Evolutionary conservation across 208 protist species (phyloP).

Genomic region (Blechomonas ayalai): DNA sequence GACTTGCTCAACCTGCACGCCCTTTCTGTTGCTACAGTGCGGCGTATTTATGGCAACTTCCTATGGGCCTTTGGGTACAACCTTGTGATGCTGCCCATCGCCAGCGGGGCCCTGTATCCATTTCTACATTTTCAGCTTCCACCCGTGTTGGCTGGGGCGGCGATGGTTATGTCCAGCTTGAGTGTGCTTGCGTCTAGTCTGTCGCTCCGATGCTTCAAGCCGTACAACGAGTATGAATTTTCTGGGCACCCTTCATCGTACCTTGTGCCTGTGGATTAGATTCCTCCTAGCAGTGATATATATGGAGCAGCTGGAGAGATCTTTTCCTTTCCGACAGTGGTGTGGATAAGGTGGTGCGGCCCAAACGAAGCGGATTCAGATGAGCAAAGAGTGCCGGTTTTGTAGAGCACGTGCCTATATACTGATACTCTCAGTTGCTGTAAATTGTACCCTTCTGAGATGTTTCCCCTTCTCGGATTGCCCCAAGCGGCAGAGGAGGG

Average conservation of each 20-base stretch:
- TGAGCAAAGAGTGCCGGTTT: no score
- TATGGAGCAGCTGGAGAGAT: not conserved
- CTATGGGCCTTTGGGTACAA: constrained; percentile 88
- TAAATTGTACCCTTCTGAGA: no score
- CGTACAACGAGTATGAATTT: constrained; percentile 26
- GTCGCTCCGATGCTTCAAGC: constrained; percentile 58
- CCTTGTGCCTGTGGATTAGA: no score
- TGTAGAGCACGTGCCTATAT: no score
- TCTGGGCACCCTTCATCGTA: no score
- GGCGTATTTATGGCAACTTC: constrained; percentile 84
- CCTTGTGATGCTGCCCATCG: constrained; percentile 75
- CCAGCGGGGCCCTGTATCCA: constrained; percentile 70
- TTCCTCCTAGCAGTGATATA: no score
- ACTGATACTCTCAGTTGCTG: no score
- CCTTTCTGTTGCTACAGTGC: constrained; percentile 61
- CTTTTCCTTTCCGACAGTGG: not conserved
- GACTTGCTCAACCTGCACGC: constrained; percentile 58
- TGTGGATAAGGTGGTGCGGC: not conserved
- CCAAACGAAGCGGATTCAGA: not conserved
- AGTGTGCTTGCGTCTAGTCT: constrained; percentile 72
- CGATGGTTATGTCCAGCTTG: constrained; percentile 79
- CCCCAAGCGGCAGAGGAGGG: no score
- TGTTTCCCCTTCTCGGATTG: no score
- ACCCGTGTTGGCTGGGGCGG: constrained; percentile 56
- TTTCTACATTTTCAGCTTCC: constrained; percentile 54